A percentile compares a stretch with the other conserved stretches of the same genome.
Conservation (phyloP, 495 filamentous ascomycete genomes). For the Amphirosellinia nigrospora region DNA sequence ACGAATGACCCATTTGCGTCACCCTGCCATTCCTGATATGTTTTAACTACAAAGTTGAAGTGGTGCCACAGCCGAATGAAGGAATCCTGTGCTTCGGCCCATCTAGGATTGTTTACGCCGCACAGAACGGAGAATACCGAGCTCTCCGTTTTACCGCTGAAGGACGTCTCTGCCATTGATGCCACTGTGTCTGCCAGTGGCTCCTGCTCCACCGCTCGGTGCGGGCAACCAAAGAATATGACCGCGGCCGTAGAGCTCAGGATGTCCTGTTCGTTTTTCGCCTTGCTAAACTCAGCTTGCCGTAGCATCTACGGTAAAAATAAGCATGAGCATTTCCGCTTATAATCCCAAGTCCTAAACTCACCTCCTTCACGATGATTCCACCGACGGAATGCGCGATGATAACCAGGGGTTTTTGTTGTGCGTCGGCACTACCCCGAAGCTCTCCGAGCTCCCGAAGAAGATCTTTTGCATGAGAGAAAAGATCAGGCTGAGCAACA, state of each 20-base stretch:
- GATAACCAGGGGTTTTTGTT: slow-evolving; percentile 39
- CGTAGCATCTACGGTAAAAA: slow-evolving; percentile 35
- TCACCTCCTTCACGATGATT: slow-evolving; percentile 48
- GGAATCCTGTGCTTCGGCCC: slow-evolving; percentile 12
- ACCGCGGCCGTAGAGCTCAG: slow-evolving; percentile 38
- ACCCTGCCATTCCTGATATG: slow-evolving; percentile 43
- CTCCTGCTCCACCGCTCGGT: slow-evolving; percentile 40
- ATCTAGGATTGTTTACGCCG: slow-evolving; percentile 33
- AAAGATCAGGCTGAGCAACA: slow-evolving; percentile 39
- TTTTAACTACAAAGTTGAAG: slow-evolving; percentile 40
- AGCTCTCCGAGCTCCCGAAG: slow-evolving; percentile 36
- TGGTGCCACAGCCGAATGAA: slow-evolving; percentile 19
- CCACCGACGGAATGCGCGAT: slow-evolving; percentile 47
- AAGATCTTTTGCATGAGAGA: slow-evolving; percentile 42
- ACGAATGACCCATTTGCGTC: slow-evolving; percentile 29
- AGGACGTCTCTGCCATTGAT: slow-evolving; percentile 42
- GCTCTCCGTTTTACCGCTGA: slow-evolving; percentile 34
- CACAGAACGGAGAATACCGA: slow-evolving; percentile 39
- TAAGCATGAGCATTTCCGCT: slow-evolving; percentile 28
- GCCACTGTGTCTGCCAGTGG: slow-evolving; percentile 37
- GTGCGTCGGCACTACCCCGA: slow-evolving; percentile 24
- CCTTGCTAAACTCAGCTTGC: slow-evolving; percentile 35
- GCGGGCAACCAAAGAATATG: slow-evolving; percentile 45
- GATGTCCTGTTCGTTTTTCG: slow-evolving; percentile 33
- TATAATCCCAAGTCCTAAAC: background rate